Percentiles rank a stretch among this genome's conserved stretches.
phyloP scores from a whole-genome alignment of 2,329 filamentous ascomycete genomes.

The Penicillium sp. region DNA sequence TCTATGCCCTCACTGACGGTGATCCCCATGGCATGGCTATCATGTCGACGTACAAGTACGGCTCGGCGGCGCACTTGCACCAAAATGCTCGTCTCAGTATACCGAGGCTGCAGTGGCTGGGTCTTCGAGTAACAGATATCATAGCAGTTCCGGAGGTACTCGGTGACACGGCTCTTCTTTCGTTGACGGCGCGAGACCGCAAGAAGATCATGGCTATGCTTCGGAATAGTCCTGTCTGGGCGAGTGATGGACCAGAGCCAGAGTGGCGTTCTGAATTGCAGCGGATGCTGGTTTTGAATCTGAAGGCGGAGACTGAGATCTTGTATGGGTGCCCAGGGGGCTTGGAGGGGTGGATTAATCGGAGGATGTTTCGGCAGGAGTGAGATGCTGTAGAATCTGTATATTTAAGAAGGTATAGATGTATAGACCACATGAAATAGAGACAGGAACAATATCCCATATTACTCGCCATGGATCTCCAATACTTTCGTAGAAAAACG shows the following conservation, averaged over 20 bases:
- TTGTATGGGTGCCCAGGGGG: conserved; percentile 46
- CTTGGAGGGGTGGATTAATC: conserved; percentile 46
- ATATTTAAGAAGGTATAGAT: background rate
- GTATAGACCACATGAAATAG: background rate
- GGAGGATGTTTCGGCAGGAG: conserved; percentile 29
- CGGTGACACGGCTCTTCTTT: conserved; percentile 38
- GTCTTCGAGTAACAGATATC: conserved; percentile 48
- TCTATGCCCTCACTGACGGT: conserved; percentile 57
- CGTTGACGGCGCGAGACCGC: conserved; percentile 54
- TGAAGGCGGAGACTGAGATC: conserved; percentile 62
- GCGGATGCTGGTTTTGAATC: conserved; percentile 59
- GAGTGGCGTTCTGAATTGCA: conserved; percentile 55
- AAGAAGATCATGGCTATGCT: conserved; percentile 57
- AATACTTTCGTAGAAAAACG: background rate
- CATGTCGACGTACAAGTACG: conserved; percentile 62
- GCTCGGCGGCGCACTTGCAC: conserved; percentile 55
- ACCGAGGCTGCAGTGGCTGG: conserved; percentile 56
- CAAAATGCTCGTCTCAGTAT: conserved; percentile 50
- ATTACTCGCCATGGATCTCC: background rate
- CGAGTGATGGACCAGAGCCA: conserved; percentile 44
- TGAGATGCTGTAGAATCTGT: background rate
- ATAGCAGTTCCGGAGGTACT: conserved; percentile 26
- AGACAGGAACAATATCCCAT: background rate
- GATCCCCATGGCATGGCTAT: conserved; percentile 65
- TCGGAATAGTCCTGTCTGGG: conserved; percentile 42